Conservation (phyloP, 2,329 filamentous ascomycete species). For the Penicillium hordei region DNA sequence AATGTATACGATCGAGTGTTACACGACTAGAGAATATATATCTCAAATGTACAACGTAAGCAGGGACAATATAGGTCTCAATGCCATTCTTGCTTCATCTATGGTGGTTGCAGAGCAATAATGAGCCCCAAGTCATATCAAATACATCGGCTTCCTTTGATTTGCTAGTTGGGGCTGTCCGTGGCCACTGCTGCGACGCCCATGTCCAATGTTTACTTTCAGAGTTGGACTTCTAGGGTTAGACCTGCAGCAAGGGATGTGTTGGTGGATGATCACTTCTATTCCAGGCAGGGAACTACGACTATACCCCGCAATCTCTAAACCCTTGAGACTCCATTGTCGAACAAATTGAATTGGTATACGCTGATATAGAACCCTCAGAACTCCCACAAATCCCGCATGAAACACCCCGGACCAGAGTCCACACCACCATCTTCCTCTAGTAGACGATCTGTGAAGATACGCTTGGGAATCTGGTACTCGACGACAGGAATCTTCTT, state of each 20-base stretch:
- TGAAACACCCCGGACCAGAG: constrained; percentile 36
- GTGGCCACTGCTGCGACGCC: background rate
- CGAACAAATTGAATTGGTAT: constrained; percentile 13
- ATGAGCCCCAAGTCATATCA: background rate
- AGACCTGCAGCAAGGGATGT: constrained; percentile 1
- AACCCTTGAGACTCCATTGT: background rate
- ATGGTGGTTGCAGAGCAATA: background rate
- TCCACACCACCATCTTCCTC: constrained; percentile 43
- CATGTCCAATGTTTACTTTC: background rate
- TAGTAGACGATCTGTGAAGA: constrained; percentile 57
- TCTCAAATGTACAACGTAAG: too few species aligned
- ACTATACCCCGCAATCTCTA: constrained; percentile 5
- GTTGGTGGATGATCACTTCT: background rate
- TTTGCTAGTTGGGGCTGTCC: background rate
- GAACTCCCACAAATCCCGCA: constrained; percentile 44
- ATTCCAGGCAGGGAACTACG: background rate
- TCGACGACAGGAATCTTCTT: constrained; percentile 88
- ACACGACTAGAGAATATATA: background rate
- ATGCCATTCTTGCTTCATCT: background rate
- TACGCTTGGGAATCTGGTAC: constrained; percentile 86
- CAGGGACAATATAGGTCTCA: background rate
- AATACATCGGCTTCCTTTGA: background rate
- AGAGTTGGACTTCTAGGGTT: background rate
- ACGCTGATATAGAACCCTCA: constrained; percentile 18
- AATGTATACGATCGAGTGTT: background rate